Base-by-base conservation (phyloP, 1,284 basidiomycete genomes). In the Dichomitus squalens region DNA sequence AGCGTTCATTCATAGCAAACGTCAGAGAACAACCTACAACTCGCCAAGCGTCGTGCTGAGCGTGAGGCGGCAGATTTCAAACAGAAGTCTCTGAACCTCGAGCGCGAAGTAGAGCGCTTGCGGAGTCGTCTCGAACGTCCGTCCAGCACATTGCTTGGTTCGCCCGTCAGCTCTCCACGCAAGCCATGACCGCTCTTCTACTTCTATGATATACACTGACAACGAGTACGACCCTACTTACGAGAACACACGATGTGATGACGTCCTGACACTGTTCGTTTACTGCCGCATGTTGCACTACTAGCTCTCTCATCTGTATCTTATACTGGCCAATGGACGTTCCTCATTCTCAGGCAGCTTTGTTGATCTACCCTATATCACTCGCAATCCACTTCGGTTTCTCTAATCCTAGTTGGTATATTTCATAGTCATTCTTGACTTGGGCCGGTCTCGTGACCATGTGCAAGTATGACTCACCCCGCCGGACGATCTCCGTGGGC, bases 31-130 rank as follows among this genome's bases (percentile, higher is more conserved):
- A 78, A 82, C 29, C 75, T 92, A 3, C 84, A 88, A 62, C 78
- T 88, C 14, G 83, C 81, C 20, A 91, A 91, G 70, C 83, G 90
- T 47, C 81, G 88, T 49, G 87, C 87, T 39, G 90, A 92, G 67
- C 80, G 89, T 25, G 89, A 92, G 66, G 87, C 86, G 21, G 81
- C 76, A 1, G 90, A 92, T 63, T 83, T 82, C 64, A 88, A 85
- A 71, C 87, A 90, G 72, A 83, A 84, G 60, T 79, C 85, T 33
- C 75, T 91, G 16, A 85, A 88, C 49, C 75, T 89, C 39, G 86
- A 90, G 64, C 79, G 84, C 34, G 88, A 90, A 67, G 76, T 90
- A 8, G 88, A 90, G 67, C 78, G 87, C 40, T 74, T 90, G 49
- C 81, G 86, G n/a, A 81, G 78, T 66, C 81, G 88, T 52, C 76